Conservation (phyloP, 1,284 basidiomycete species). For the Megacollybia platyphylla region DNA sequence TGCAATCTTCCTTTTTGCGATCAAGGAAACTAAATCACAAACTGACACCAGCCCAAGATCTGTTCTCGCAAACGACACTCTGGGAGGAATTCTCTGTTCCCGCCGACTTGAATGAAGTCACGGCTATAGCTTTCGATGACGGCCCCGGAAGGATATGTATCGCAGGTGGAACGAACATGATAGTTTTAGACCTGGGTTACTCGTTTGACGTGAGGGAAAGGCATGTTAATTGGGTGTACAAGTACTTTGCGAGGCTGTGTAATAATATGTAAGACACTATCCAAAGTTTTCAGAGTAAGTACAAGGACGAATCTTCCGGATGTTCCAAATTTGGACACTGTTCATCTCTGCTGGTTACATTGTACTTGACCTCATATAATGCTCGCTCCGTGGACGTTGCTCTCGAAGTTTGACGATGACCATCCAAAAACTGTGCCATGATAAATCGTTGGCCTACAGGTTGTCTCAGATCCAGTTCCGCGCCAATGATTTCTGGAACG, state of each 20-base stretch:
- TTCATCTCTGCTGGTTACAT: neutral
- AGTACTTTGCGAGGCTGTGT: neutral
- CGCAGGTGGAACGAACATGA: neutral
- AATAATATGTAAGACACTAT: neutral
- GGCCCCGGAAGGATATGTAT: neutral
- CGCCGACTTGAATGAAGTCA: neutral
- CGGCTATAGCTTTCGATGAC: neutral
- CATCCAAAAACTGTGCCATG: neutral
- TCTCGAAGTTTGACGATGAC: neutral
- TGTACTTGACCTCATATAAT: neutral
- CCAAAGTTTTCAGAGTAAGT: neutral
- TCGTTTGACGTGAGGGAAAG: neutral
- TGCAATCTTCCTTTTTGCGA: neutral
- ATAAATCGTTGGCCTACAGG: neutral
- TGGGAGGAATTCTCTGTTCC: neutral
- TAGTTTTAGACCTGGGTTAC: neutral
- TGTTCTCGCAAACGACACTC: neutral
- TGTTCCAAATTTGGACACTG: neutral
- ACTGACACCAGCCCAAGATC: neutral
- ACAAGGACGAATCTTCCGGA: neutral
- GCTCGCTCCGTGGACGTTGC: neutral
- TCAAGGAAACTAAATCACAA: neutral
- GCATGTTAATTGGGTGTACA: neutral
- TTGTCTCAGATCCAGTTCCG: neutral
- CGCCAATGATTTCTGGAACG: neutral